Evolutionary conservation across 2,329 filamentous ascomycete genomes (phyloP), one percentile per base, ranked within the genome.

Genomic region (Sporothrix brunneoviolacea): DNA sequence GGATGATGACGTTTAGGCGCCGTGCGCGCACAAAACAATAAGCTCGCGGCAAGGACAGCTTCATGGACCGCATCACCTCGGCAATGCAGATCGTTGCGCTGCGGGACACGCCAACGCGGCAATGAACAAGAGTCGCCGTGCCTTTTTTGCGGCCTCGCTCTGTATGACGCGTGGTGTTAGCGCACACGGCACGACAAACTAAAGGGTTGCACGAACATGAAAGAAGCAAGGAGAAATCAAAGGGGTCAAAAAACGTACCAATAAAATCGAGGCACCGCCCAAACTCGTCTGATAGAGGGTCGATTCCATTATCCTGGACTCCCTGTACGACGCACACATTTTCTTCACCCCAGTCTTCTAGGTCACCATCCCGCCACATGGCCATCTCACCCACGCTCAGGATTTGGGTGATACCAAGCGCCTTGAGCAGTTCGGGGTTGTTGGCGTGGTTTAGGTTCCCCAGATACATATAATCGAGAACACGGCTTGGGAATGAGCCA

Each of bases 81-180:
- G 93, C 93, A 61, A 98, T 98, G 65, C 93, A 97, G 55, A 98
- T 96, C 2, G 91, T 98, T 12, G 93, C 93, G 55, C 89, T 95
- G 46, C 93, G 82, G 45, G 91, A 96, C 49, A 98, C 93, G 42
- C 93, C 93, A 8, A 98, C 93, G 16, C 93, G 85, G 65, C 93
- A 98, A 65, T 98, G 93, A 15, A 98, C 93, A 51, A 98, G 76
- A 0, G 93, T 97, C 21, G 91, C 89, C 4, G 81, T 88, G 27
- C 86, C 84, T 38, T 86, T 85, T 33, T 70, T 70, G 62, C 85
- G 87, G 32, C 91, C 91, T 58, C 83, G 82, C 58, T 89, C 93
- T 96, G 15, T 13, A 18, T 19, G 21, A 22, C 10, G 5, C 24
- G 16, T 46, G 19, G 27, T 36, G 41, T 41, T 33, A 35, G 8